phyloP scores from a whole-genome alignment of 1,139 yeast genomes.

The Pneumocystis jirovecii region DNA sequence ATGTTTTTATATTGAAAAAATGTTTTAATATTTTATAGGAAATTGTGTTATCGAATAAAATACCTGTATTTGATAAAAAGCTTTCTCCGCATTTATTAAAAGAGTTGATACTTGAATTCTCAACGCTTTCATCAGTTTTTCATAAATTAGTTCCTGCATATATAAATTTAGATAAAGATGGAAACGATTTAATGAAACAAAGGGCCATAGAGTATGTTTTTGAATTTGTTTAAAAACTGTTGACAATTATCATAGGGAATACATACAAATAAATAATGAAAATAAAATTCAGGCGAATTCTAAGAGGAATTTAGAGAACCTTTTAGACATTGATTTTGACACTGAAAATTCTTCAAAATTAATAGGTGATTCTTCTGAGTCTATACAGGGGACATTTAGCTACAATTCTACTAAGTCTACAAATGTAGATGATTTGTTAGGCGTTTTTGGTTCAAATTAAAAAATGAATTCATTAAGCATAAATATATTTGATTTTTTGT shows the following conservation, averaged over 20 bases:
- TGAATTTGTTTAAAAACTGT: neutral
- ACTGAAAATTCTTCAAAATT: conserved; percentile 15
- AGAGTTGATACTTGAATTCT: conserved; percentile 56
- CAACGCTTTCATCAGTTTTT: conserved; percentile 78
- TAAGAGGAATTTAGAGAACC: conserved; percentile 51
- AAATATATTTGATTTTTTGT: conserved; percentile 48
- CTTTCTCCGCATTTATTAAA: conserved; percentile 57
- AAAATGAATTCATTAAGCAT: conserved; percentile 22
- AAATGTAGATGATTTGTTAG: conserved; percentile 9
- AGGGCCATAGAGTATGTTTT: conserved; percentile 37
- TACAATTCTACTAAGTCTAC: conserved; percentile 11
- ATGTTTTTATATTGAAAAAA: conserved; percentile 52
- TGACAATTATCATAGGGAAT: conserved; percentile 29
- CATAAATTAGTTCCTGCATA: conserved; percentile 69
- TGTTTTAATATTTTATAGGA: conserved; percentile 35
- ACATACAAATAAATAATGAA: conserved; percentile 59
- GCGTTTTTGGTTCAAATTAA: conserved; percentile 13
- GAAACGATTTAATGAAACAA: conserved; percentile 32
- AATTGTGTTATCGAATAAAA: neutral
- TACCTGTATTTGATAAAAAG: conserved; percentile 13
- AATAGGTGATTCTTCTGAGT: conserved; percentile 19
- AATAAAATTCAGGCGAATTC: conserved; percentile 50
- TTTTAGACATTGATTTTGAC: conserved; percentile 67
- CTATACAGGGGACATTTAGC: conserved; percentile 16
- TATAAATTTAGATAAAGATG: conserved; percentile 35